Evolutionary conservation across 1,139 yeast genomes (phyloP).

Genomic region (Nakaseomyces bracarensis): DNA sequence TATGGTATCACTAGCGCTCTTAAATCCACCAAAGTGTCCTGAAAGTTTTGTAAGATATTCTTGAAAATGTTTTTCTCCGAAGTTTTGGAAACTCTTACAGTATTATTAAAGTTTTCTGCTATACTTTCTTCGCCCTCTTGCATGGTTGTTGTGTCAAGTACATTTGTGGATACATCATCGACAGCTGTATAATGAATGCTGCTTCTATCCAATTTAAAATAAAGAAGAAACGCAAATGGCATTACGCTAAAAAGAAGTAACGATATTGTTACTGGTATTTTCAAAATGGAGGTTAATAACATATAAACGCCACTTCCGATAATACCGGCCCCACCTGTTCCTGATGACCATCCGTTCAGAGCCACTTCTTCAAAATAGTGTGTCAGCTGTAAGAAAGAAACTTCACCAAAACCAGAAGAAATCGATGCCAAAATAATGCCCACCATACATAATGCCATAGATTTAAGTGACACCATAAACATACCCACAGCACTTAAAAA

Average conservation of each 20-base stretch:
- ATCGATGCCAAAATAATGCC: slow-evolving; percentile 80
- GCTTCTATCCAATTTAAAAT: slow-evolving; percentile 22
- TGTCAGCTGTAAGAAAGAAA: slow-evolving; percentile 78
- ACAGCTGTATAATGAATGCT: neutral
- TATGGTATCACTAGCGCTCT: slow-evolving; percentile 53
- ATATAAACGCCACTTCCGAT: slow-evolving; percentile 61
- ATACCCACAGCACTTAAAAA: slow-evolving; percentile 64
- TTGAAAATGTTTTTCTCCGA: slow-evolving; percentile 3
- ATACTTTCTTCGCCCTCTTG: no score
- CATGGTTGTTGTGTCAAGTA: no score
- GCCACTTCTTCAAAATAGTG: slow-evolving; percentile 55
- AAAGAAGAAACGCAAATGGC: slow-evolving; percentile 44
- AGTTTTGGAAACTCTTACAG: neutral
- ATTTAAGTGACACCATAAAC: slow-evolving; percentile 51
- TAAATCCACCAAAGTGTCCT: slow-evolving; percentile 38
- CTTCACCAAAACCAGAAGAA: slow-evolving; percentile 86
- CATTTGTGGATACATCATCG: no score
- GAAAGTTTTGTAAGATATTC: slow-evolving; percentile 29
- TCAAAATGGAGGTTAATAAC: slow-evolving; percentile 47
- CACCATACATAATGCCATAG: slow-evolving; percentile 37
- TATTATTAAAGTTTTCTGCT: neutral
- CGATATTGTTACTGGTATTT: slow-evolving; percentile 39
- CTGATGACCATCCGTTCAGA: slow-evolving; percentile 82
- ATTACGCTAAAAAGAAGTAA: slow-evolving; percentile 41
- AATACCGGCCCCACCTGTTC: slow-evolving; percentile 93